phyloP scores from a whole-genome alignment of 306 rosid species.

The Datisca glomerata region DNA sequence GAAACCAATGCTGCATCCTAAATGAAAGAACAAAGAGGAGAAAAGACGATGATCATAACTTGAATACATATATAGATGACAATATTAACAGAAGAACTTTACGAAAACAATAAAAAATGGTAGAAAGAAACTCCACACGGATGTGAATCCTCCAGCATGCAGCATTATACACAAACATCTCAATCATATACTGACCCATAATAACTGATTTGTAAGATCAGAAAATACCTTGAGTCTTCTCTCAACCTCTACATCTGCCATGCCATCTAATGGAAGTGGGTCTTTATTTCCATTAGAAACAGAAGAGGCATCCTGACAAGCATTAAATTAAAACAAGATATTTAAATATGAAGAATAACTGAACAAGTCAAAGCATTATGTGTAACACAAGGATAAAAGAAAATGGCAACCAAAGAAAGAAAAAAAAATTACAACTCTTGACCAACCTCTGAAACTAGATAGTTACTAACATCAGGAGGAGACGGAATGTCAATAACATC shows the following conservation, averaged over 20 bases:
- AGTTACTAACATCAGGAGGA: slow-evolving; percentile 93
- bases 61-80: too few species aligned
- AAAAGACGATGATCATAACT: too few species aligned
- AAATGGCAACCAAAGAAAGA: too few species aligned
- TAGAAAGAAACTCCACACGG: too few species aligned
- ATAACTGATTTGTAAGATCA: background rate
- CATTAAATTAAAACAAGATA: slow-evolving; percentile 1
- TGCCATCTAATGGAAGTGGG: slow-evolving; percentile 60
- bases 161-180: too few species aligned
- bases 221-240: slow-evolving; percentile 69
- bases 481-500: slow-evolving; percentile 51
- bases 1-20: slow-evolving; percentile 64
- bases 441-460: slow-evolving; percentile 87
- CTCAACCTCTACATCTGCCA: slow-evolving; percentile 82
- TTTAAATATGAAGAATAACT: background rate
- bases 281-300: slow-evolving; percentile 72
- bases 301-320: slow-evolving; percentile 73
- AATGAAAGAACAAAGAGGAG: background rate
- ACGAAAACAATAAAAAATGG: too few species aligned
- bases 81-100: too few species aligned
- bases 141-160: too few species aligned
- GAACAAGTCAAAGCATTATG: too few species aligned
- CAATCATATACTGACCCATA: too few species aligned
- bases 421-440: too few species aligned
- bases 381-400: too few species aligned